phyloP scores from a whole-genome alignment of 2,329 filamentous ascomycete species.

The Amphichorda felina region DNA sequence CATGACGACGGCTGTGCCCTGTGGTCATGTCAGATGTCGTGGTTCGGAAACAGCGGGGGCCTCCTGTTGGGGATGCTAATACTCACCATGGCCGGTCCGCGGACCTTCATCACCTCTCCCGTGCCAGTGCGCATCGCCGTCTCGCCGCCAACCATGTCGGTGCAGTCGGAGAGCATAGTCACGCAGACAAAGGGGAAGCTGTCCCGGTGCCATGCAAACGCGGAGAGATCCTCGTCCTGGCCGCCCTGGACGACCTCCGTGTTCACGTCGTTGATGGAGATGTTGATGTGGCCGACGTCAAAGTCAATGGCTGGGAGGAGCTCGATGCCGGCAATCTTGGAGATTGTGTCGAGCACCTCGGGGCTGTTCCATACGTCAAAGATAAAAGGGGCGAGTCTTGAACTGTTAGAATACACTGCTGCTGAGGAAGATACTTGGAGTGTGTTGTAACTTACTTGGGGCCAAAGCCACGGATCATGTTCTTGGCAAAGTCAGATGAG shows the following conservation, averaged over 20 bases:
- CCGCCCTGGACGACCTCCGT: conserved; percentile 16
- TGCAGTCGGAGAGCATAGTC: conserved; percentile 54
- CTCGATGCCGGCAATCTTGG: conserved; percentile 40
- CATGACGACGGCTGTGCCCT: conserved; percentile 50
- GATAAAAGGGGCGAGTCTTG: conserved; percentile 50
- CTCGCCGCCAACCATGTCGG: conserved; percentile 51
- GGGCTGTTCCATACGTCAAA: conserved; percentile 36
- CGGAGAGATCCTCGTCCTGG: conserved; percentile 36
- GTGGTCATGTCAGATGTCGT: conserved; percentile 4
- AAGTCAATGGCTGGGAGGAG: conserved; percentile 40
- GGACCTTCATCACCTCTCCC: conserved; percentile 43
- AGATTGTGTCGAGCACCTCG: conserved; percentile 32
- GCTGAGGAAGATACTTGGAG: no score
- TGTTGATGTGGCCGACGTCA: conserved; percentile 44
- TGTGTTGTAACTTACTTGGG: conserved; percentile 29
- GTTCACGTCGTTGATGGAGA: conserved; percentile 36
- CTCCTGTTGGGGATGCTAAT: not conserved
- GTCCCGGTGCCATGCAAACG: conserved; percentile 53
- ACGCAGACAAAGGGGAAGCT: conserved; percentile 60
- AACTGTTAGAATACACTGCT: not conserved
- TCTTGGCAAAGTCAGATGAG: conserved; percentile 31
- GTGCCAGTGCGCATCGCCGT: conserved; percentile 44
- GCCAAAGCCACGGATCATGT: conserved; percentile 38
- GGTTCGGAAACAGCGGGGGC: no score
- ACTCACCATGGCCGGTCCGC: conserved; percentile 46